phyloP scores from a whole-genome alignment of 2,329 filamentous ascomycete species.

The Aaosphaeria arxii region DNA sequence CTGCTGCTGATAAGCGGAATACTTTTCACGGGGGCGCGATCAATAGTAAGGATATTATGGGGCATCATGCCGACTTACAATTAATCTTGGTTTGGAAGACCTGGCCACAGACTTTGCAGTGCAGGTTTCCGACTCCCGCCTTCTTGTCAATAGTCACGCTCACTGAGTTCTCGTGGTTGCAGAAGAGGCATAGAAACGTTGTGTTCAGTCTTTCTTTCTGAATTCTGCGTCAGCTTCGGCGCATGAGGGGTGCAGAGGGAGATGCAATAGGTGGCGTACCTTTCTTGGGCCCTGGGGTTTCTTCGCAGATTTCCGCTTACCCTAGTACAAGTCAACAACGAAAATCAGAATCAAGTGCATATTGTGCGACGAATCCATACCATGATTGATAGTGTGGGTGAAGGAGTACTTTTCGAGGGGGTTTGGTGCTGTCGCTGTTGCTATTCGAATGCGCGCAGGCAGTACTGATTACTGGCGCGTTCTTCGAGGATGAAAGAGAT shows the following conservation, averaged over 20 bases:
- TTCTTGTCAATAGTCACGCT: constrained; percentile 94
- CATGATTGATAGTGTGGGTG: too few relatives aligned
- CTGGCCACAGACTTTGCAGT: constrained; percentile 92
- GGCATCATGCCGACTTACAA: constrained; percentile 55
- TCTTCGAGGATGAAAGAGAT: too few relatives aligned
- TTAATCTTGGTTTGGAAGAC: constrained; percentile 91
- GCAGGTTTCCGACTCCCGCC: constrained; percentile 75
- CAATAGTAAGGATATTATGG: too few relatives aligned
- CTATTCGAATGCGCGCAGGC: too few relatives aligned
- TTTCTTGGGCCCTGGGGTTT: constrained; percentile 81
- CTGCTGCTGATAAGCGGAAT: constrained; percentile 44
- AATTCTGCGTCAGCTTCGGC: constrained; percentile 9
- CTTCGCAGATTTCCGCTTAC: constrained; percentile 85
- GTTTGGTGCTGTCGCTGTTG: too few relatives aligned
- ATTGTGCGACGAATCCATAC: too few relatives aligned
- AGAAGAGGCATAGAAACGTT: constrained; percentile 95
- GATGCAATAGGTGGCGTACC: constrained; percentile 48
- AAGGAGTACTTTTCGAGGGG: too few relatives aligned
- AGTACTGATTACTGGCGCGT: too few relatives aligned
- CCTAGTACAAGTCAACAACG: constrained; percentile 45
- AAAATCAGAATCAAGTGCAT: not conserved
- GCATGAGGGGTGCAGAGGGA: too few relatives aligned
- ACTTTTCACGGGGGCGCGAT: not conserved
- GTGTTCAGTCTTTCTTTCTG: constrained; percentile 67
- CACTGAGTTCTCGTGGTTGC: constrained; percentile 94